Evolutionary conservation across 345 rosid species (phyloP).

Genomic region (Arabis alpina): DNA sequence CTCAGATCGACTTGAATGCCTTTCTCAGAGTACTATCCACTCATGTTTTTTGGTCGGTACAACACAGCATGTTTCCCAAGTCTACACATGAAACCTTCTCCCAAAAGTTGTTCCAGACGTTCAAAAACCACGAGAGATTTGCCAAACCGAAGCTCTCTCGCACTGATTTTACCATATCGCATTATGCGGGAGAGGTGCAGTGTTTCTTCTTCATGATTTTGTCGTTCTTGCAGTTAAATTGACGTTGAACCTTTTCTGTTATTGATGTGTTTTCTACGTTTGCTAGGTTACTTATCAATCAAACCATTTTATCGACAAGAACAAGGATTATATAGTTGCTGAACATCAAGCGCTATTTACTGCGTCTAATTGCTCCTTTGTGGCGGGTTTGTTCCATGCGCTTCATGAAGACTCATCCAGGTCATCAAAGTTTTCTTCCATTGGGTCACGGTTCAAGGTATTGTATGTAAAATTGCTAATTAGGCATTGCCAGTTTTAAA

Average conservation of each 20-base stretch:
- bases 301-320: slow-evolving; percentile 84
- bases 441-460: slow-evolving; percentile 93
- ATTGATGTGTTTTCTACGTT: slow-evolving; percentile 22
- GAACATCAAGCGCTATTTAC: slow-evolving; percentile 89
- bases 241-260: slow-evolving; percentile 18
- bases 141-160: slow-evolving; percentile 94
- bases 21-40: slow-evolving; percentile 37
- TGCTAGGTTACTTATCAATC: slow-evolving; percentile 79
- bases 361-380: slow-evolving; percentile 80
- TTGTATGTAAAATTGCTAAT: slow-evolving; percentile 29
- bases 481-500: slow-evolving; percentile 7
- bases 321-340: slow-evolving; percentile 93
- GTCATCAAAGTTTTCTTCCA: slow-evolving; percentile 94
- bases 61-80: slow-evolving; percentile 90
- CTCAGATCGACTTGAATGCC: slow-evolving; percentile 38
- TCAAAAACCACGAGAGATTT: slow-evolving; percentile 71
- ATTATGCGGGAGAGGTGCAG: slow-evolving; percentile 92
- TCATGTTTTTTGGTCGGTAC: slow-evolving; percentile 38
- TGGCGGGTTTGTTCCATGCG: slow-evolving; percentile 75
- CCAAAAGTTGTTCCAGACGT: slow-evolving; percentile 90
- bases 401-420: slow-evolving; percentile 87
- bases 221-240: slow-evolving; percentile 3
- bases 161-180: slow-evolving; percentile 84
- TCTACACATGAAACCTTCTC: slow-evolving; percentile 93
- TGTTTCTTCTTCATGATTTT: slow-evolving; percentile 16